Evolutionary conservation across 2,329 filamentous ascomycete genomes (phyloP), one percentile per base, ranked within the genome.

Genomic region (Cercospora nicotianae): DNA sequence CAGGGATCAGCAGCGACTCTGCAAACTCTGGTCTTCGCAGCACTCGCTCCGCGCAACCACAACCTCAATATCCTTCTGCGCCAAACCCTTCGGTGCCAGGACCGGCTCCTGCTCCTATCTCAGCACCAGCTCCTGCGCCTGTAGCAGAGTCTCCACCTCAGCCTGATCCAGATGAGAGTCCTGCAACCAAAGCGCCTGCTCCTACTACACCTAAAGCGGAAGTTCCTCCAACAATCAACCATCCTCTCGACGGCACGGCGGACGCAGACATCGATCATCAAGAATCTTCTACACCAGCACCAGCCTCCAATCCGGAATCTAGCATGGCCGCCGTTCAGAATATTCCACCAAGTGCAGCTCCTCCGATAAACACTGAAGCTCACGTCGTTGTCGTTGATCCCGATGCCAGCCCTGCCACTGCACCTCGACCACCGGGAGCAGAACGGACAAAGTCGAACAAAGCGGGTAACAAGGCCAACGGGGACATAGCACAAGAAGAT

Each of bases 101-200:
- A 3, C 51, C 42, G 10, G 53, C n/a, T 30, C 36, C 72, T 20
- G 65, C 67, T 48, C 51, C 69, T 5, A 42, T 60, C 12, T 60
- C 67, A 28, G 33, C 51, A n/a, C 63, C 70, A 26, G 59, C 65
- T 6, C 18, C 60, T 18, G 31, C 58, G 18, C 39, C 53, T 10
- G 39, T 59, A 64, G 51, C 69, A 16, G 69, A 30, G 9, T 55
- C 48, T 7, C 48, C 48, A 5, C 23, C 48, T 30, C 23, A n/a
- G 0, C 48, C 68, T 16, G 74, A 75, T 59, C 70, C 70, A n/a
- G 75, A 76, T 39, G 75, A 75, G 23, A 76, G 74, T 33, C 75
- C 75, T 20, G 75, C 74, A 1, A 75, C 72, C 1, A 71, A 71
- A 67, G 60, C 64, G 3, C 66, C 66, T 5, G 42, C 45, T 23